phyloP scores from a whole-genome alignment of 1,284 basidiomycete species.

The Apiotrichum sp. region DNA sequence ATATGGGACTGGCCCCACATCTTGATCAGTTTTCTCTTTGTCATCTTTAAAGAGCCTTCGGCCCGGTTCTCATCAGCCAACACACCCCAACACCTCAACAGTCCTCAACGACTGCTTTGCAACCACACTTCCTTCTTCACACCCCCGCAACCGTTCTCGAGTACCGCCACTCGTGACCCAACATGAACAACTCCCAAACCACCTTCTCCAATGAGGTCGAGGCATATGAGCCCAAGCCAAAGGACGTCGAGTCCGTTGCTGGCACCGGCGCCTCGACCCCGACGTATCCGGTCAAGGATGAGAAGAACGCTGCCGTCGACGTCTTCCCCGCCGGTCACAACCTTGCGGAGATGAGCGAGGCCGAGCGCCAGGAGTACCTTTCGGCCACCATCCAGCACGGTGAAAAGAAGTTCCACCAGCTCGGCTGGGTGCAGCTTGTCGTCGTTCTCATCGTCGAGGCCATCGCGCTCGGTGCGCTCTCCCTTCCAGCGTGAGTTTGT shows the following conservation, averaged over 20 bases:
- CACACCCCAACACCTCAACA: too few species aligned
- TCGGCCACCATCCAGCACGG: slow-evolving; percentile 5
- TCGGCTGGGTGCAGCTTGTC: slow-evolving; percentile 15
- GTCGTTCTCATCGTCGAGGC: slow-evolving; percentile 14
- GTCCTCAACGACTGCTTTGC: too few species aligned
- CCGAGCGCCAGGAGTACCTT: slow-evolving; percentile 9
- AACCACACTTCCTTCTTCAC: too few species aligned
- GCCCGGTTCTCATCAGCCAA: too few species aligned
- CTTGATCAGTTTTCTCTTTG: too few species aligned
- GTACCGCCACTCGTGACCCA: too few species aligned
- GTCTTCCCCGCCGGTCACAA: not conserved
- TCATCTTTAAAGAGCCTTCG: too few species aligned
- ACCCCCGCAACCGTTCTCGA: too few species aligned
- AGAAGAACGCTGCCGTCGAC: not conserved
- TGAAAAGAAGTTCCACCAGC: slow-evolving; percentile 17
- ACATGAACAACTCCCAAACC: not conserved
- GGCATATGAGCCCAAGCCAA: not conserved
- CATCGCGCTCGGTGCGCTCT: slow-evolving; percentile 14
- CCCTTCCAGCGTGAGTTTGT: slow-evolving; percentile 12
- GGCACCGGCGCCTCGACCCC: not conserved
- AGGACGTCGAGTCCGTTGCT: not conserved
- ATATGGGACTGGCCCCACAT: too few species aligned
- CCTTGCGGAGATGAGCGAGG: slow-evolving; percentile 10
- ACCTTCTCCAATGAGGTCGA: not conserved
- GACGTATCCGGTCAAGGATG: not conserved